Conservation (phyloP, 306 rosid species). For the Cicer arietinum region DNA sequence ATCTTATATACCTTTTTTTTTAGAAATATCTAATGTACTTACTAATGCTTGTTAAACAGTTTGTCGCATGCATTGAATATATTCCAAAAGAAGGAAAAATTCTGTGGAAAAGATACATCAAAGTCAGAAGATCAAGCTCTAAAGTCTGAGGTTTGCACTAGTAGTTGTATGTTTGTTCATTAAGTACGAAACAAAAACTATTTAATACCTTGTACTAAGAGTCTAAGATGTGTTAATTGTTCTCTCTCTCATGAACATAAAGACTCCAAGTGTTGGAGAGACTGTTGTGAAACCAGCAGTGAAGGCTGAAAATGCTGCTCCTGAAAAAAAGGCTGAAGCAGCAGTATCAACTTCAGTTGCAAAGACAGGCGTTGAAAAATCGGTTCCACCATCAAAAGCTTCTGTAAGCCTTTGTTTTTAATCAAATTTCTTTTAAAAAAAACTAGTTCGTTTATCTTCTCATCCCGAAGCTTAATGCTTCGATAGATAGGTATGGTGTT, state of each 20-base stretch:
- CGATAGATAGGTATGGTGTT: background rate
- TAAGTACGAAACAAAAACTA: slow-evolving; percentile 30
- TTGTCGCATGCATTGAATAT: slow-evolving; percentile 84
- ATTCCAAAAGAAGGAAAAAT: slow-evolving; percentile 75
- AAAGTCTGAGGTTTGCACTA: slow-evolving; percentile 67
- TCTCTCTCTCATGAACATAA: background rate
- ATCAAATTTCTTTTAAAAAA: background rate
- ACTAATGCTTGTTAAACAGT: slow-evolving; percentile 57
- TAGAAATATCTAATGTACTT: slow-evolving; percentile 14
- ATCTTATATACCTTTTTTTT: no score
- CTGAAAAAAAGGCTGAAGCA: slow-evolving; percentile 57
- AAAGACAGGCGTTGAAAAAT: slow-evolving; percentile 54
- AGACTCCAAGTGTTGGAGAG: slow-evolving; percentile 57
- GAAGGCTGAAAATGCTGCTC: slow-evolving; percentile 52
- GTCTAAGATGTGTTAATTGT: slow-evolving; percentile 11
- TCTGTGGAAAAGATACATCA: slow-evolving; percentile 54
- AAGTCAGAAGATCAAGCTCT: slow-evolving; percentile 68
- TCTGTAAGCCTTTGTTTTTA: slow-evolving; percentile 50
- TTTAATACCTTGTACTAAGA: slow-evolving; percentile 7
- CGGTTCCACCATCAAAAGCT: slow-evolving; percentile 63
- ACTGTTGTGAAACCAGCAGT: slow-evolving; percentile 54
- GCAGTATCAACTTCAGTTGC: slow-evolving; percentile 48
- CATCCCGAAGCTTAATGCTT: slow-evolving; percentile 6
- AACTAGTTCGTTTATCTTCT: background rate
- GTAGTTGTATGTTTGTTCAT: slow-evolving; percentile 34